Evolutionary conservation across 2,329 filamentous ascomycete species (phyloP), one percentile per base, ranked within the genome.

Genomic region (Aspergillus eucalypticola): DNA sequence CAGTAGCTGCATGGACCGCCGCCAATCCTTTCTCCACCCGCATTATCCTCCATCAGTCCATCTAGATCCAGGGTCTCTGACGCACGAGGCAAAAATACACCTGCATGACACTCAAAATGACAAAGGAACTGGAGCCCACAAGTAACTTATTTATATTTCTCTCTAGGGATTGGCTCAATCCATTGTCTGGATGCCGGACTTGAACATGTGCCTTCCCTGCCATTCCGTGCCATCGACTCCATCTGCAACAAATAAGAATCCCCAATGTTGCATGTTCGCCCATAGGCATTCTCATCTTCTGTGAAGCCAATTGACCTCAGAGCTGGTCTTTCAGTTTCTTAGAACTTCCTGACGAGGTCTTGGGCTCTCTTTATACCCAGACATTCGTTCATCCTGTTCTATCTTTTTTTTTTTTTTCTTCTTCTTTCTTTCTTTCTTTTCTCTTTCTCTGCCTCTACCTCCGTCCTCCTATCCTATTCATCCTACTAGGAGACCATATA

Each of bases 41-140:
- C 54, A 59, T 62, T 64, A 64, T 67, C 63, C 69, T 59, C 63
- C 63, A 63, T 68, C 67, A 64, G 60, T 64, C 64, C 70, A 75
- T 76, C 74, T 76, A 77, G 75, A 75, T 77, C 73, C 69, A 75
- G 73, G 74, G 73, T 73, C 70, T 75, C 73, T 76, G 72, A 77
- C 73, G 73, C 74, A 75, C 71, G 69, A 75, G 71, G 72, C 66
- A 75, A 74, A 73, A 73, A 71, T 73, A 73, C 71, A 73, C 71
- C 72, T 77, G 74, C 75, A 76, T 70, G 70, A 71, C 68, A 67
- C 74, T 76, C 72, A 70, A 75, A 76, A 75, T 69, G 74, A 75
- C 70, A 71, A 76, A 63, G 56, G 62, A 62, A 65, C 63, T 66
- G 63, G 62, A 65, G 63, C 62, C 62, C 57, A 57, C 58, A 56